Evolutionary conservation across 345 rosid species (phyloP).

Genomic region (Citrus hindsii): DNA sequence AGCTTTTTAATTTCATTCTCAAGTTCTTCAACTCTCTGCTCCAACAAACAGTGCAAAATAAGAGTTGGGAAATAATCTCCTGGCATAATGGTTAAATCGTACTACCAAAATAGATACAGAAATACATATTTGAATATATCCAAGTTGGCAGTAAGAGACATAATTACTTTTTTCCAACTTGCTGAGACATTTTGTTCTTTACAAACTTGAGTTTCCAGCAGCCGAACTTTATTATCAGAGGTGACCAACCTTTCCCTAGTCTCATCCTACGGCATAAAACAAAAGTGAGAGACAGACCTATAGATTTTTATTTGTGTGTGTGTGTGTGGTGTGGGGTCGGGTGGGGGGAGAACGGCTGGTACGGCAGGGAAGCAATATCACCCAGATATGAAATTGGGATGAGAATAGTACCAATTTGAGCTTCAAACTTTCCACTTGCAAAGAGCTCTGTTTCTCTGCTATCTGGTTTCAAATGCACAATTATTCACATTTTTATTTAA

Average conservation of each 20-base stretch:
- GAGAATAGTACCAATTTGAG: constrained; percentile 62
- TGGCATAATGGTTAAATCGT: background rate
- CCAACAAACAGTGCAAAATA: constrained; percentile 20
- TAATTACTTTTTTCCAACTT: constrained; percentile 59
- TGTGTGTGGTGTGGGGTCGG: too few relatives aligned
- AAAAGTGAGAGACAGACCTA: constrained; percentile 7
- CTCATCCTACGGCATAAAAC: constrained; percentile 59
- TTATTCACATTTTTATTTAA: constrained; percentile 13
- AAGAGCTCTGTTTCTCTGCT: constrained; percentile 70
- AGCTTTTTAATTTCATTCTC: constrained; percentile 54
- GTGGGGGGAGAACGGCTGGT: too few relatives aligned
- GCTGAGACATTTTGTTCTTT: constrained; percentile 67
- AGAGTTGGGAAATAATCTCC: constrained; percentile 9
- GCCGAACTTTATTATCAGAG: constrained; percentile 87
- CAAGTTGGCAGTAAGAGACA: constrained; percentile 3
- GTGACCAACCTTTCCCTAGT: constrained; percentile 77
- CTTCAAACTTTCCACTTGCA: constrained; percentile 68
- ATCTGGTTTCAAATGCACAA: constrained; percentile 47
- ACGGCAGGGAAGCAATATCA: background rate
- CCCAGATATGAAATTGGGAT: background rate
- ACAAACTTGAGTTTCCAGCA: constrained; percentile 76
- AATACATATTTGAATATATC: background rate
- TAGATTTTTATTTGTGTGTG: background rate
- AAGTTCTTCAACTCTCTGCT: constrained; percentile 82
- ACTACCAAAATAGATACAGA: background rate